These are phyloP conservation scores for Aspergillus hancockii DNA, from an alignment of 495 filamentous ascomycete genomes.

Conservation along the genomic window DNA sequence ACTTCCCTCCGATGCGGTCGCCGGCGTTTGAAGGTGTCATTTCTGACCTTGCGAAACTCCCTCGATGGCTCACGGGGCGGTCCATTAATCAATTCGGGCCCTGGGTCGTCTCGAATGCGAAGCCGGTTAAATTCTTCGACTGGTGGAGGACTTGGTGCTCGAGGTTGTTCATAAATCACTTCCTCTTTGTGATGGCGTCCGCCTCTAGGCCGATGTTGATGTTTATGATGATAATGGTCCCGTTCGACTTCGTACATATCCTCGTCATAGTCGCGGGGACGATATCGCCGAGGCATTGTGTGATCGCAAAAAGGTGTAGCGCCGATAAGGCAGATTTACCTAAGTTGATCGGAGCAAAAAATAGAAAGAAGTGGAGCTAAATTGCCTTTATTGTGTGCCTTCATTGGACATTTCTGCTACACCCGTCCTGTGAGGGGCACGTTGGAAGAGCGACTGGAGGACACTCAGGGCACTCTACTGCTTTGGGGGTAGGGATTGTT, in stretches of 20 bases:
- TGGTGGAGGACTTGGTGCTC: constrained; percentile 26
- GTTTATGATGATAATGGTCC: constrained; percentile 14
- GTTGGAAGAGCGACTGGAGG: not conserved
- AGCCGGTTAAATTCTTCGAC: constrained; percentile 37
- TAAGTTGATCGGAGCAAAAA: not conserved
- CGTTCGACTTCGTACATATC: constrained; percentile 29
- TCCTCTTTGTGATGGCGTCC: constrained; percentile 28
- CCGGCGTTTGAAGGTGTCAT: not conserved
- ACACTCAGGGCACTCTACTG: not conserved
- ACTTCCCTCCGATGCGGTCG: constrained; percentile 1
- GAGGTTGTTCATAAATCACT: constrained; percentile 23
- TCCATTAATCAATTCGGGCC: constrained; percentile 30
- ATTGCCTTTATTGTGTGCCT: not conserved
- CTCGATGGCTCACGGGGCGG: constrained; percentile 7
- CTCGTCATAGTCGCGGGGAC: constrained; percentile 34
- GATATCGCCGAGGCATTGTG: constrained; percentile 40
- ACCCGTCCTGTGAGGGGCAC: constrained; percentile 2
- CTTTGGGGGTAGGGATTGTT: not conserved
- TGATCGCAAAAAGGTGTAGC: not conserved
- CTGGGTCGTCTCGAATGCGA: constrained; percentile 29
- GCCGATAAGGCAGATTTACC: not conserved
- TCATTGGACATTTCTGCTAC: constrained; percentile 3
- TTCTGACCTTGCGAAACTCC: constrained; percentile 22
- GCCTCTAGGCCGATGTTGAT: constrained; percentile 15
- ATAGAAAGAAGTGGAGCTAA: not conserved